Evolutionary conservation across 73 alveolate genomes (phyloP).

Genomic region (Paramecium octaurelia): DNA sequence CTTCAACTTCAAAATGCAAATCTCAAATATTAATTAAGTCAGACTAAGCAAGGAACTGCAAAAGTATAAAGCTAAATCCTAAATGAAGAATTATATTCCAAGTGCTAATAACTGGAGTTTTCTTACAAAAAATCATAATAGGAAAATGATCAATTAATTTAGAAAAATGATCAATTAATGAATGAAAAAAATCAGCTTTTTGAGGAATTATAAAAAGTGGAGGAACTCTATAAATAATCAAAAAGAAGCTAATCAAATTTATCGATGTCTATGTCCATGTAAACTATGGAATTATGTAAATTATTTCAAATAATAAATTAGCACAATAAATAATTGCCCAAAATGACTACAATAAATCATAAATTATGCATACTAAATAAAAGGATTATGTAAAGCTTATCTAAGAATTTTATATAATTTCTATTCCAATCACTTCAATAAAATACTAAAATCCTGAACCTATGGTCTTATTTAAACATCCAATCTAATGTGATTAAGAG

Average conservation of each 20-base stretch:
- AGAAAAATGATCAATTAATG: background rate
- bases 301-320: background rate
- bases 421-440: background rate
- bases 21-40: background rate
- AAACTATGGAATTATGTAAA: background rate
- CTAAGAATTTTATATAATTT: background rate
- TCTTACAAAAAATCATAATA: background rate
- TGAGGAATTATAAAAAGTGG: background rate
- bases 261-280: background rate
- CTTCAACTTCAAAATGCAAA: background rate
- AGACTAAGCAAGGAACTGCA: background rate
- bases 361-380: background rate
- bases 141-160: background rate
- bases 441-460: background rate
- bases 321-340: background rate
- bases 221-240: background rate
- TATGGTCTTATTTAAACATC: background rate
- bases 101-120: background rate
- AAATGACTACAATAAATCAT: conserved; percentile 9
- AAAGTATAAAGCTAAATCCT: background rate
- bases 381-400: background rate
- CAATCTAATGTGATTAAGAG: background rate
- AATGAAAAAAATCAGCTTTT: background rate
- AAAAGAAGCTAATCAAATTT: background rate
- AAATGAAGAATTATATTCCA: background rate